Base-by-base conservation (phyloP, 2,329 filamentous ascomycete species). In the Chaetomium sp. region DNA sequence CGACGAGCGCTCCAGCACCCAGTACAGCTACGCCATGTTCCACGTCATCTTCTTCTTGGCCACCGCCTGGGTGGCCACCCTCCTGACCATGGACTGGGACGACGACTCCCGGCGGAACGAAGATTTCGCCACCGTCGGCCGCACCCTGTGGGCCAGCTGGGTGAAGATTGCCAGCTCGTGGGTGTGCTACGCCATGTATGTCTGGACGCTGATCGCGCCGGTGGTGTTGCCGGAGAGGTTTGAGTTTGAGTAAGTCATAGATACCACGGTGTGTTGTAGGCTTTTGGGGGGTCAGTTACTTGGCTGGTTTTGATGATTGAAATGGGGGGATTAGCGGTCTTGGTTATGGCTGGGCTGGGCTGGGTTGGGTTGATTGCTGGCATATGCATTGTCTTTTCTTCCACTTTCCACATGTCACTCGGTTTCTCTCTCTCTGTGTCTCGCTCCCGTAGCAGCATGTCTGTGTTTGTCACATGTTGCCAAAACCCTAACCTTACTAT, bases 141-240 rank as follows among this genome's bases (percentile, higher is more conserved):
- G 95, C 65, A 98, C 94, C 5, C 96, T 98, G 78, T 96, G 93
- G 86, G 95, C 95, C 35, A 97, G 92, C 74, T 99, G 96, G 95
- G 93, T 97, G 71, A 99, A 99, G 87, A 98, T 99, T 77, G 88
- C 97, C 61, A 96, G 93, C 78, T 89, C 94, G 21, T 99, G 95
- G 95, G 89, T 95, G 62, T 99, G 95, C 80, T 97, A 99, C 77
- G 88, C 82, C 59, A 91, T 99, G 77, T 99, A 98, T 74, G 85
- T 88, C 31, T 99, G 95, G 95, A 97, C 92, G 21, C 78, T 99
- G 71, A 83, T 96, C 51, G 95, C 95, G 53, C 95, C 95, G 2
- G 84, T 96, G 45, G 78, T 96, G 53, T 77, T 97, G 72, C 93
- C 94, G 2, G 93, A 96, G 72, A 85, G 94, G 58, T 97, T 97